Percentiles rank a stretch among this genome's conserved stretches.
phyloP scores from a whole-genome alignment of 2,329 filamentous ascomycete genomes.

The Colletotrichum tofieldiae region DNA sequence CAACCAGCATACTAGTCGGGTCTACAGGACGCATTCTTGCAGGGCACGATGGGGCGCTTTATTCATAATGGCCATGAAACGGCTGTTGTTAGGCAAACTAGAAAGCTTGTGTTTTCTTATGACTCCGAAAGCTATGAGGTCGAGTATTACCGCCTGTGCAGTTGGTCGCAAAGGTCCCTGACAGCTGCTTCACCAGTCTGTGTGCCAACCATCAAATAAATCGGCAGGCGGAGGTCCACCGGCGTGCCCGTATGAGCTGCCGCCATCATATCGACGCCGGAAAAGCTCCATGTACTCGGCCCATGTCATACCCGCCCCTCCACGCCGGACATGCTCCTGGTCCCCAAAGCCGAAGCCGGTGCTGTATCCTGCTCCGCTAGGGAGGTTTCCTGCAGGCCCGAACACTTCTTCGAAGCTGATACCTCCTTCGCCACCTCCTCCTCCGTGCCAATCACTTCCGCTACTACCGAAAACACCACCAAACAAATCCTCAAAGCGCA shows the following conservation, averaged over 20 bases:
- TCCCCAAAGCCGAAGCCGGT: neutral
- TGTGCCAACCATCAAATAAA: constrained; percentile 25
- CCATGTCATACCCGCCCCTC: constrained; percentile 23
- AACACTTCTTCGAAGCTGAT: neutral
- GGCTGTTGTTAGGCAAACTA: neutral
- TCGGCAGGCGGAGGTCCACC: neutral
- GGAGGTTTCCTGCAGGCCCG: neutral
- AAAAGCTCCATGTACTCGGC: constrained; percentile 22
- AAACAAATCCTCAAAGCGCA: constrained; percentile 18
- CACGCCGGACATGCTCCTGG: neutral
- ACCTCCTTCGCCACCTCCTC: neutral
- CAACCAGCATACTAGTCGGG: neutral
- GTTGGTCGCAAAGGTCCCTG: neutral
- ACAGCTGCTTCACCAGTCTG: constrained; percentile 11
- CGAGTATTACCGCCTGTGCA: neutral
- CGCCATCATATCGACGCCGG: neutral
- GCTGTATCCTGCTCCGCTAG: neutral
- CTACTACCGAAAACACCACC: neutral
- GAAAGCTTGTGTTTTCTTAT: neutral
- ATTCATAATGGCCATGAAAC: neutral
- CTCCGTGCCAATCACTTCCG: neutral
- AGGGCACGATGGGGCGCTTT: neutral
- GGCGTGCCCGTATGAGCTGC: neutral
- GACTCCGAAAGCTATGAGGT: neutral
- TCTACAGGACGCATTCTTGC: neutral